Conservation (phyloP, 345 rosid species). For the Murraya paniculata region DNA sequence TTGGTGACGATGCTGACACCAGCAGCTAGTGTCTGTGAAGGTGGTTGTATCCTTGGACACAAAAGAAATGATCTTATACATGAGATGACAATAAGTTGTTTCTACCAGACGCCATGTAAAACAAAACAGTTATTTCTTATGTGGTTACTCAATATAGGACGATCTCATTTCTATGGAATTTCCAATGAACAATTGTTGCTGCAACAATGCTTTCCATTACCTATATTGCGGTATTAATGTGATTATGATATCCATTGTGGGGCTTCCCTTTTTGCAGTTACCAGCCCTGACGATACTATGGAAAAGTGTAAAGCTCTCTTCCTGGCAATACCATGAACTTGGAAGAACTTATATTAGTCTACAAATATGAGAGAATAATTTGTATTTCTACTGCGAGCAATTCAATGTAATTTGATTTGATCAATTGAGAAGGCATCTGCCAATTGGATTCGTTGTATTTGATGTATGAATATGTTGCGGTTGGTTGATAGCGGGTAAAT, state of each 20-base stretch:
- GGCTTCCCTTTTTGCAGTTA: slow-evolving; percentile 47
- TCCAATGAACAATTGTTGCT: neutral
- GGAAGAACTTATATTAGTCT: neutral
- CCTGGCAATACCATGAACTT: slow-evolving; percentile 24
- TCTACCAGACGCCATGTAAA: neutral
- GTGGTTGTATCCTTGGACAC: neutral
- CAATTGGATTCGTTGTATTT: neutral
- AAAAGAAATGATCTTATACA: neutral
- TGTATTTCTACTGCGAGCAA: neutral
- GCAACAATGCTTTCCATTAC: neutral
- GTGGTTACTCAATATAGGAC: neutral
- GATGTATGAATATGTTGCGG: neutral
- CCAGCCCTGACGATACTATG: slow-evolving; percentile 72
- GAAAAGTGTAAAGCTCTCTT: slow-evolving; percentile 46
- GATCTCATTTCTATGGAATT: neutral
- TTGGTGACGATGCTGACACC: neutral
- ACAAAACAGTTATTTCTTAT: neutral
- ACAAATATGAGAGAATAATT: neutral
- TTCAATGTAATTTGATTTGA: neutral
- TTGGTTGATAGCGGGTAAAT: no score
- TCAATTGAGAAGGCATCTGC: neutral
- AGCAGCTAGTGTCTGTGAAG: neutral
- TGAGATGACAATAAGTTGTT: neutral
- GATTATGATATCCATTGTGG: neutral
- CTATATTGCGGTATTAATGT: neutral